Base-by-base conservation (phyloP, 495 filamentous ascomycete genomes). In the Terfezia boudieri region DNA sequence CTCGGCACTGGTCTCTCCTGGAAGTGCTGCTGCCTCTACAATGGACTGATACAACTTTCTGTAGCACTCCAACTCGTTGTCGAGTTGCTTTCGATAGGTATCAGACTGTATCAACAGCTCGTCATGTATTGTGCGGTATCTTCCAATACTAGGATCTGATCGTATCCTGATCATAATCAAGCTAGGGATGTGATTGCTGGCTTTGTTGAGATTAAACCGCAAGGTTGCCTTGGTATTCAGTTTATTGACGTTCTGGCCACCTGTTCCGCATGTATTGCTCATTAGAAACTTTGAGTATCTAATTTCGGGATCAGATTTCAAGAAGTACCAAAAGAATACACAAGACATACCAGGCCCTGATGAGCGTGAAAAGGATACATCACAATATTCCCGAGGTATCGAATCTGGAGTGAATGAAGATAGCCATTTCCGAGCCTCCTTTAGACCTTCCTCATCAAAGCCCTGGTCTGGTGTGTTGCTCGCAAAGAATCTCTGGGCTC, bases 211-310 rank as follows among this genome's bases (percentile, higher is more conserved):
- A 68, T 74, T 68, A 68, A 75, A 71, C 64, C 69, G 83, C 66
- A 86, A 65, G 14, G 84, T 94, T 10, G 88, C 90, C 68, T 98
- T 98, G 14, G 84, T 84, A 66, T 88, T 90, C 26, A 92, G 85
- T 89, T 94, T 95, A 68, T 98, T 98, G 49, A 90, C 85, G 69
- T 95, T 89, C 64, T 98, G 90, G 7, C 90, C 90, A 17, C 90
- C 60, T 51, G 23, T 51, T 17, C 4, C 16, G n/a, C 14, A 48
- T 48, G 8, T 48, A n/a, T 48, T n/a, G 43, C 20, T 20, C 43
- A 48, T 20, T 9, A 9, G 20, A 48, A 48, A 20, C 43, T 48
- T 20, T 32, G 7, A 1, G 1, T 32, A 32, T 2, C 26, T 32
- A 32, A 1, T 32, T 32, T 2, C 7, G 26, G 26, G 26, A 32